These are phyloP conservation scores for Populus hybrid DNA, from an alignment of 441 rosid species.

Conservation along the genomic window DNA sequence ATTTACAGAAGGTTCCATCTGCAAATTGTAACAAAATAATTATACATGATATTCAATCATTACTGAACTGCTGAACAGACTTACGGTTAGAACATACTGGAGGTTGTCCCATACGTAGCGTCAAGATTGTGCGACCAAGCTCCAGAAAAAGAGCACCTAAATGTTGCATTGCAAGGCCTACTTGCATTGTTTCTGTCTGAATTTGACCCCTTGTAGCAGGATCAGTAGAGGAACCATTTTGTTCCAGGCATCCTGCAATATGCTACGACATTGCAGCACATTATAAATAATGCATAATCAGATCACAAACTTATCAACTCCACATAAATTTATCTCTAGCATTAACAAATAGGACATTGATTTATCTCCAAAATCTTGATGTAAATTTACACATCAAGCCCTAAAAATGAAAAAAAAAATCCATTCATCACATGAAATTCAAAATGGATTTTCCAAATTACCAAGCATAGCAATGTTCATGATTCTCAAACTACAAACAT, in stretches of 20 bases:
- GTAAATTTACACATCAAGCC: neutral
- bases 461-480: neutral
- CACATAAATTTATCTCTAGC: neutral
- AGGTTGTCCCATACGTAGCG: conserved; percentile 78
- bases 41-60: conserved; percentile 9
- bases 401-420: neutral
- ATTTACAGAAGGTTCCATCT: conserved; percentile 73
- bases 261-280: conserved; percentile 76
- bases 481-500: neutral
- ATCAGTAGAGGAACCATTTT: conserved; percentile 72
- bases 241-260: conserved; percentile 82
- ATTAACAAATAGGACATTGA: neutral
- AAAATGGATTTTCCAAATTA: neutral
- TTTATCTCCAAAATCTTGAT: neutral
- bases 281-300: conserved; percentile 41
- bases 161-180: conserved; percentile 85
- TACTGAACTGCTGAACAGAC: conserved; percentile 3
- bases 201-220: conserved; percentile 60
- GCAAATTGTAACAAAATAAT: conserved; percentile 24
- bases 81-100: conserved; percentile 47
- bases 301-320: conserved; percentile 23
- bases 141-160: conserved; percentile 87
- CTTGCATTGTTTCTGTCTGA: conserved; percentile 71
- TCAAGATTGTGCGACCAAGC: conserved; percentile 90
- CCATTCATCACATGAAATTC: neutral